A percentile compares a stretch with the other conserved stretches of the same genome.
These are phyloP conservation scores for Wallacemonas collosoma DNA, from an alignment of 208 protist species.

Conservation along the genomic window DNA sequence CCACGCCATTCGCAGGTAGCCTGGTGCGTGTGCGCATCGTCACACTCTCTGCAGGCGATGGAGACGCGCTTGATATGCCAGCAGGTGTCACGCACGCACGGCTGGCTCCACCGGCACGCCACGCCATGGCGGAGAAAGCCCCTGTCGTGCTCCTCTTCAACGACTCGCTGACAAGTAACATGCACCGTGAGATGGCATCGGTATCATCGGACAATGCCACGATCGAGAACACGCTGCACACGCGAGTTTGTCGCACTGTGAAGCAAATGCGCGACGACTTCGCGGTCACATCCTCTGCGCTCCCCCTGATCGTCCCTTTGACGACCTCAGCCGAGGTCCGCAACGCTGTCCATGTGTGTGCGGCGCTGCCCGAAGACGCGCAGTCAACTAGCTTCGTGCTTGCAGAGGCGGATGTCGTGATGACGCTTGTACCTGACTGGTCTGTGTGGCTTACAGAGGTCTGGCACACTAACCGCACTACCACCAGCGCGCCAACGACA, in stretches of 20 bases:
- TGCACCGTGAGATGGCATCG: background rate
- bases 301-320: no score
- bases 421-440: background rate
- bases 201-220: no score
- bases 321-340: background rate
- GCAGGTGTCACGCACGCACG: no score
- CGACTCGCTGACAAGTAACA: background rate
- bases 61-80: no score
- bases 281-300: no score
- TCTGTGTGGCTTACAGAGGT: background rate
- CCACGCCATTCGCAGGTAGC: background rate
- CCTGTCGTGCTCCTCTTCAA: conserved; percentile 5
- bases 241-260: background rate
- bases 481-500: background rate
- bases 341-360: background rate
- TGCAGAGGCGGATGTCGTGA: background rate
- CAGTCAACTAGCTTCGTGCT: no score
- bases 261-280: background rate
- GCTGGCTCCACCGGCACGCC: no score
- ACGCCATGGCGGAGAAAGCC: background rate
- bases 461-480: background rate
- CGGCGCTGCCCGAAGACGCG: background rate
- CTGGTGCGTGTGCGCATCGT: background rate
- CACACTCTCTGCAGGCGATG: background rate
- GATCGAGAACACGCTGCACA: background rate